A percentile compares a stretch with the other conserved stretches of the same genome.
phyloP scores from a whole-genome alignment of 164 flowering plant species.

The Aristolochia californica region DNA sequence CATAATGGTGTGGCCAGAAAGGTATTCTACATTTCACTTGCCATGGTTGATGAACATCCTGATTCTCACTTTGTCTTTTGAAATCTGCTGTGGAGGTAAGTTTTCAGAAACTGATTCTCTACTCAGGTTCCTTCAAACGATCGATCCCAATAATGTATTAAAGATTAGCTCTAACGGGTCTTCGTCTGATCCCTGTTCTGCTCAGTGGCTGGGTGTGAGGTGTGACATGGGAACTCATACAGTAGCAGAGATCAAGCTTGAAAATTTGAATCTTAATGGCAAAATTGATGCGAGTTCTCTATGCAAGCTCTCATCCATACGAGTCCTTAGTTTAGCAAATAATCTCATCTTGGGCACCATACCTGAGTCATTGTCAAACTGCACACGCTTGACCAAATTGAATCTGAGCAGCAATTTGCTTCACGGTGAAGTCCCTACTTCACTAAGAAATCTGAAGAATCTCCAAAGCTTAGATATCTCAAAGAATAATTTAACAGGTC shows the following conservation, averaged over 20 bases:
- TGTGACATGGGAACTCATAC: conserved; percentile 13
- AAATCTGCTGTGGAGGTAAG: conserved; percentile 13
- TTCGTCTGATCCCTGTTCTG: background rate
- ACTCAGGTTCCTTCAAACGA: conserved; percentile 17
- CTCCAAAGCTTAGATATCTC: conserved; percentile 30
- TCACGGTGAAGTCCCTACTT: conserved; percentile 24
- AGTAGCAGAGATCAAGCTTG: conserved; percentile 29
- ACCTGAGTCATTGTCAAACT: conserved; percentile 22
- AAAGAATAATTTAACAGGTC: conserved; percentile 16
- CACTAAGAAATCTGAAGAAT: conserved; percentile 22
- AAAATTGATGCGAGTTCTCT: conserved; percentile 29
- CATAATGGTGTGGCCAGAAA: no score
- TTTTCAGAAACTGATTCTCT: conserved; percentile 23
- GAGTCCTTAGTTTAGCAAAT: conserved; percentile 20
- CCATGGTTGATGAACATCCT: conserved; percentile 8
- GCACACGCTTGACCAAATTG: conserved; percentile 23
- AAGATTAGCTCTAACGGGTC: background rate
- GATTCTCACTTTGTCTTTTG: conserved; percentile 6
- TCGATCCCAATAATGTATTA: conserved; percentile 28
- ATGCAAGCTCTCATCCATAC: conserved; percentile 23
- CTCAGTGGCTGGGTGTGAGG: conserved; percentile 5
- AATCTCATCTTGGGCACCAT: conserved; percentile 29
- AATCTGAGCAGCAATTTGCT: conserved; percentile 32
- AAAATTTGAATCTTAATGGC: conserved; percentile 29
- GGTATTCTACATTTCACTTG: background rate